These are phyloP conservation scores for Auricularia sp. DNA, from an alignment of 768 basidiomycete genomes.

Conservation along the genomic window DNA sequence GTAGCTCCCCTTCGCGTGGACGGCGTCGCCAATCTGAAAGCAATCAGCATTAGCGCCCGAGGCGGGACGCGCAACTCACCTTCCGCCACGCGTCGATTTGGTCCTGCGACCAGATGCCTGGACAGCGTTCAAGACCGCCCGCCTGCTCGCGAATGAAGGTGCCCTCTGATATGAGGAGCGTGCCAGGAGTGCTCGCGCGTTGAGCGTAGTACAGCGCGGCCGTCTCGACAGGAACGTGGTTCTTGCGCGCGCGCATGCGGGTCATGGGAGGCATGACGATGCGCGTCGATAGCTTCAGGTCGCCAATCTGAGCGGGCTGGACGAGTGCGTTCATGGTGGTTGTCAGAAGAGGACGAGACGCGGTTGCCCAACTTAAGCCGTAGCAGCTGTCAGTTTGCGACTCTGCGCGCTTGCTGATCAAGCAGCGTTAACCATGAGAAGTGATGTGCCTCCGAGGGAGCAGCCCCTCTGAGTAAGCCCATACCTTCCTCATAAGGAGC, in stretches of 20 bases:
- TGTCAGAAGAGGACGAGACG: no score
- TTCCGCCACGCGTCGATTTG: constrained; percentile 51
- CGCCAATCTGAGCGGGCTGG: constrained; percentile 14
- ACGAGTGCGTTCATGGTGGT: constrained; percentile 9
- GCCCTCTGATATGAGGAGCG: constrained; percentile 25
- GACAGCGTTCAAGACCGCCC: constrained; percentile 31
- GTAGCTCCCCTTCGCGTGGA: constrained; percentile 43
- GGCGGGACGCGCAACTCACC: constrained; percentile 20
- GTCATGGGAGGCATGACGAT: constrained; percentile 17
- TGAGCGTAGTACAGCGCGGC: constrained; percentile 11
- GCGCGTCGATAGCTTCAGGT: constrained; percentile 13
- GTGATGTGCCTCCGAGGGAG: no score
- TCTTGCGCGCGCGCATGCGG: constrained; percentile 13
- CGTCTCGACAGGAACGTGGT: constrained; percentile 11
- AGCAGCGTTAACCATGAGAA: no score
- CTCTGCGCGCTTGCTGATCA: no score
- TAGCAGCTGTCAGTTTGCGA: no score
- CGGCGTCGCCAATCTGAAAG: constrained; percentile 44
- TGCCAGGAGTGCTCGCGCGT: constrained; percentile 14
- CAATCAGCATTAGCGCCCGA: neutral
- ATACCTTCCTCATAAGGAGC: no score
- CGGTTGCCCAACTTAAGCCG: no score
- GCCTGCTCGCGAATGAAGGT: constrained; percentile 21
- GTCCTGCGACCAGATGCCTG: constrained; percentile 55
- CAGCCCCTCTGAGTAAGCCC: no score